phyloP scores from a whole-genome alignment of 2,329 filamentous ascomycete species.

The Diplodia mutila region DNA sequence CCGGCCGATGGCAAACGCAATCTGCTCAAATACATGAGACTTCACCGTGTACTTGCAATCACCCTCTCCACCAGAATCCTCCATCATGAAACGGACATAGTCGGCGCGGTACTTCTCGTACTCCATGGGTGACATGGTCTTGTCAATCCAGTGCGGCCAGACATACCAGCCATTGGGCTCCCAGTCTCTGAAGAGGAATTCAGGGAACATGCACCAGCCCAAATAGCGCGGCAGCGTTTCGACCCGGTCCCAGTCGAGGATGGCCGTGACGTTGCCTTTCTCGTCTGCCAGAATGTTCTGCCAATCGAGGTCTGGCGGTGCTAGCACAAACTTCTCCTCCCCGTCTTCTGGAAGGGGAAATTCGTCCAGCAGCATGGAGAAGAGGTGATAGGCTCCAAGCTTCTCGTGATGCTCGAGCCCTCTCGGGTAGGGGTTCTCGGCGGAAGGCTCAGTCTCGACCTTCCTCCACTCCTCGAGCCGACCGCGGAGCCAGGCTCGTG shows the following conservation, averaged over 20 bases:
- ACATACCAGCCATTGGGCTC: neutral
- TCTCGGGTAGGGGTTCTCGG: neutral
- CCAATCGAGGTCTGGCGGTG: constrained; percentile 24
- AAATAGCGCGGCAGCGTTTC: constrained; percentile 12
- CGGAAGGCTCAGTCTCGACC: neutral
- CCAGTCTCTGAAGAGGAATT: constrained; percentile 13
- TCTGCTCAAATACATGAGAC: constrained; percentile 2
- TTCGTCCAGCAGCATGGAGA: constrained; percentile 17
- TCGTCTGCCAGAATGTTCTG: constrained; percentile 26
- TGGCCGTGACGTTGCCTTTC: constrained; percentile 21
- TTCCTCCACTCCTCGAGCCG: constrained; percentile 16
- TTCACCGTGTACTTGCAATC: constrained; percentile 14
- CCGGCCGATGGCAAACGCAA: neutral
- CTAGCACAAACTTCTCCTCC: constrained; percentile 3
- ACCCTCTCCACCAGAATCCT: constrained; percentile 6
- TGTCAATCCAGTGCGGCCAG: neutral
- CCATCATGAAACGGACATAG: constrained; percentile 21
- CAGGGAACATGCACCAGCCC: constrained; percentile 14
- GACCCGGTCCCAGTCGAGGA: constrained; percentile 26
- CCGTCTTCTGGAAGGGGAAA: neutral
- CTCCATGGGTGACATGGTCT: neutral
- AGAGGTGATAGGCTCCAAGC: constrained; percentile 1
- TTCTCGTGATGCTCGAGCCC: neutral
- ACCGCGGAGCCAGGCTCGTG: neutral
- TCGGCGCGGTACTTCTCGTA: constrained; percentile 18